A percentile compares a stretch with the other conserved stretches of the same genome.
Conservation (phyloP, 768 basidiomycete genomes). For the Pilatotrama ljubarskyi region DNA sequence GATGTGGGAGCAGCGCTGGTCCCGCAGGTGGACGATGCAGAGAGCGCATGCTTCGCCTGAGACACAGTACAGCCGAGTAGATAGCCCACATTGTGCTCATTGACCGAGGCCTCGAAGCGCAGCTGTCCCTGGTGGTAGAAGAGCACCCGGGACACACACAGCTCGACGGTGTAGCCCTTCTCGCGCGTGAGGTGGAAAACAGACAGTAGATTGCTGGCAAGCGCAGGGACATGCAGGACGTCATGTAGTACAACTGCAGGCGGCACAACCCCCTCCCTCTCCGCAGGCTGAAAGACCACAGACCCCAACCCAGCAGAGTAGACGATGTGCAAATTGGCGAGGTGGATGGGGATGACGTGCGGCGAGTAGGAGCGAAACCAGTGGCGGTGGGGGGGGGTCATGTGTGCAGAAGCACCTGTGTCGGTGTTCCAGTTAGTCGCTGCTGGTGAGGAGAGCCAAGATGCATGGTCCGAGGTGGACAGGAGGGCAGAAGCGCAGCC, state of each 20-base stretch:
- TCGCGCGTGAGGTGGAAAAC: no score
- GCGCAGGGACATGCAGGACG: no score
- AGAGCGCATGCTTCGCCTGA: background rate
- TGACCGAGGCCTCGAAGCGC: conserved; percentile 24
- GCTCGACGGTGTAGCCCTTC: background rate
- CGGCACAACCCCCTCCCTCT: background rate
- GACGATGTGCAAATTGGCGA: background rate
- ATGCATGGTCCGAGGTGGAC: background rate
- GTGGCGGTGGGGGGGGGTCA: conserved; percentile 15
- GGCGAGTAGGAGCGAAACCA: background rate
- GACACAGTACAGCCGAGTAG: conserved; percentile 24
- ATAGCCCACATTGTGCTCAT: conserved; percentile 26
- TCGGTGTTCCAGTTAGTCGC: conserved; percentile 12
- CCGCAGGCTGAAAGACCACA: background rate
- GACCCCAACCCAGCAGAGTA: background rate
- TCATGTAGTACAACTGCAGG: no score
- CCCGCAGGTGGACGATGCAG: conserved; percentile 29
- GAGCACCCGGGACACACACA: background rate
- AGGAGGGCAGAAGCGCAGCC: conserved; percentile 9
- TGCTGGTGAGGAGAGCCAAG: background rate
- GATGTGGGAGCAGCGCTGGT: conserved; percentile 33
- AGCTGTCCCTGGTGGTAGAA: conserved; percentile 13
- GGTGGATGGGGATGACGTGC: no score
- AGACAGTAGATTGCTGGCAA: no score
- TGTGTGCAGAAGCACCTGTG: conserved; percentile 18